Evolutionary conservation across 2,329 filamentous ascomycete genomes (phyloP).

Genomic region (Podosphaera fusca): DNA sequence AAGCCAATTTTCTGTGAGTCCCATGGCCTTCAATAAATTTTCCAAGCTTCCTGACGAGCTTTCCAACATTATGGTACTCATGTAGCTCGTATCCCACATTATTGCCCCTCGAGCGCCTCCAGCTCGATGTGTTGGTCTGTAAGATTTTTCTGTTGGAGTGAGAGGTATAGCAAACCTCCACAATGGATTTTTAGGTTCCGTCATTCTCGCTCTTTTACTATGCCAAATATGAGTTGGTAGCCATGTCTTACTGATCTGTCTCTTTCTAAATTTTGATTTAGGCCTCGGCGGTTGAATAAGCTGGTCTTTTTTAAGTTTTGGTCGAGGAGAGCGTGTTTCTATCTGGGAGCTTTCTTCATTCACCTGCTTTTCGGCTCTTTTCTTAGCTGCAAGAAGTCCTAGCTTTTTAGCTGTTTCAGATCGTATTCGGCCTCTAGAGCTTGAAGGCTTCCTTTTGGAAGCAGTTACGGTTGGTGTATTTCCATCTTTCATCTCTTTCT

Average conservation of each 20-base stretch:
- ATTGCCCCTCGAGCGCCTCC: constrained; percentile 53
- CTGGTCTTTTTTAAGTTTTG: constrained; percentile 47
- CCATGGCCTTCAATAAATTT: constrained; percentile 40
- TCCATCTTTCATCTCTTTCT: constrained; percentile 59
- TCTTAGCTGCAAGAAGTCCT: constrained; percentile 35
- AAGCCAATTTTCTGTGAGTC: constrained; percentile 32
- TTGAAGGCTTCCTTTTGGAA: constrained; percentile 35
- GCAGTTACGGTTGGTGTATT: constrained; percentile 65
- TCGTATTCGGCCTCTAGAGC: constrained; percentile 35
- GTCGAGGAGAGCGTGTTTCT: constrained; percentile 23
- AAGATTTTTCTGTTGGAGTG: constrained; percentile 73
- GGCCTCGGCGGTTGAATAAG: constrained; percentile 41
- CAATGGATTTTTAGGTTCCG: constrained; percentile 49
- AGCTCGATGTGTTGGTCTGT: constrained; percentile 66
- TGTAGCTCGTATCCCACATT: constrained; percentile 86
- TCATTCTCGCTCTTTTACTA: constrained; percentile 79
- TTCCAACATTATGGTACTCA: constrained; percentile 61
- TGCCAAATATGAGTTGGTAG: constrained; percentile 88
- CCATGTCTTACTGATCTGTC: constrained; percentile 79
- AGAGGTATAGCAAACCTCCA: constrained; percentile 79
- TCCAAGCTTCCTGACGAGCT: constrained; percentile 41
- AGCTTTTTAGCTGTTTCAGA: constrained; percentile 55
- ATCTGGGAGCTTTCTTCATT: constrained; percentile 15
- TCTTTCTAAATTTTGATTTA: constrained; percentile 53
- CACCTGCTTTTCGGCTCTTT: constrained; percentile 22